Evolutionary conservation across 108 stramenopile genomes (phyloP).

Genomic region (Skeletonema grethae): DNA sequence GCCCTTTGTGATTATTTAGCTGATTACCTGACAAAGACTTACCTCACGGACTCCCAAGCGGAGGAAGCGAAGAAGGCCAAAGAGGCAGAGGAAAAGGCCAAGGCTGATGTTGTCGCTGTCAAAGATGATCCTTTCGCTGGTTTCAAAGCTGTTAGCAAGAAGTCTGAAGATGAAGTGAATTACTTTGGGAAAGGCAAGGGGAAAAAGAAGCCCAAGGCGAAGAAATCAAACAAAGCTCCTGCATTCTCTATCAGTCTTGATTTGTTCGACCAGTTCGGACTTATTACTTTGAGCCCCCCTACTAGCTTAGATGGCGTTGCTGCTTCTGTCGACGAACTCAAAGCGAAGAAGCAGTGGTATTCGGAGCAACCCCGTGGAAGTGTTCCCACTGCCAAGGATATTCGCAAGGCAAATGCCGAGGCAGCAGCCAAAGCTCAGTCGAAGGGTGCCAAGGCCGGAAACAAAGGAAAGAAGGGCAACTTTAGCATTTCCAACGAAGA

Average conservation of each 20-base stretch:
- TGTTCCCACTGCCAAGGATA: slow-evolving; percentile 87
- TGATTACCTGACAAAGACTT: slow-evolving; percentile 80
- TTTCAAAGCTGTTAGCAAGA: slow-evolving; percentile 71
- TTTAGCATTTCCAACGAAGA: slow-evolving; percentile 65
- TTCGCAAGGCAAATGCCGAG: slow-evolving; percentile 84
- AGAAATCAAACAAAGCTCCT: slow-evolving; percentile 57
- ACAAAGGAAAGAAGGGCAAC: slow-evolving; percentile 45
- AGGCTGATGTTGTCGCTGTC: slow-evolving; percentile 65
- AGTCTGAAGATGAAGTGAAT: slow-evolving; percentile 66
- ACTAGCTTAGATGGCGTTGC: slow-evolving; percentile 77
- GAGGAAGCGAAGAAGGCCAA: slow-evolving; percentile 42
- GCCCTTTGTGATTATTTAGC: slow-evolving; percentile 94
- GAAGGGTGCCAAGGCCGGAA: slow-evolving; percentile 16
- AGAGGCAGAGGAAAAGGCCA: slow-evolving; percentile 47
- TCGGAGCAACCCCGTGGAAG: slow-evolving; percentile 89
- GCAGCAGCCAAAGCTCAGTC: slow-evolving; percentile 49
- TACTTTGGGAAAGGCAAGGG: slow-evolving; percentile 77
- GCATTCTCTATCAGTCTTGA: slow-evolving; percentile 80
- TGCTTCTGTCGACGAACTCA: slow-evolving; percentile 81
- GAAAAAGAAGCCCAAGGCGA: slow-evolving; percentile 67
- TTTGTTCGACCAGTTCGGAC: slow-evolving; percentile 88
- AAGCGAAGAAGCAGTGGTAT: slow-evolving; percentile 93
- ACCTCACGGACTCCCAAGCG: slow-evolving; percentile 46
- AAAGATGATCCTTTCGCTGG: slow-evolving; percentile 90
- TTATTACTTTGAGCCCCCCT: slow-evolving; percentile 76